Evolutionary conservation across 176 grass and related monocot genomes (phyloP), one percentile per base, ranked within the genome.

Genomic region (Luzula sylvatica): DNA sequence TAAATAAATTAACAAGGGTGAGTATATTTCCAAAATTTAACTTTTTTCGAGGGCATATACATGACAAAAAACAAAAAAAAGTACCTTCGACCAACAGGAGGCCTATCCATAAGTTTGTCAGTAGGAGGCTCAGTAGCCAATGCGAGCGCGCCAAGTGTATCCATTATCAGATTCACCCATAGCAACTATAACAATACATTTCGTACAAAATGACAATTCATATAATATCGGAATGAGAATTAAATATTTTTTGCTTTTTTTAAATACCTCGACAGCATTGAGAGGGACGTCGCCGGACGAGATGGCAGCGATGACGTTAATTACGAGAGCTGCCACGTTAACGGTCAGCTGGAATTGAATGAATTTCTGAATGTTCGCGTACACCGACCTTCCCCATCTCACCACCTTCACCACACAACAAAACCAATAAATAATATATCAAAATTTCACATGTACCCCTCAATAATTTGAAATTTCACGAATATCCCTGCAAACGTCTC

Each of bases 101-200:
- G 51, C 55, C 90, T 81, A 66, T 89, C 75, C 90, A 96, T 96
- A 65, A 96, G 90, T 26, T 89, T 76, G 59, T 95, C 79, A 20
- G 83, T 89, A 44, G 90, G 90, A 27, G 90, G 74, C 55, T 96
- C 90, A 3, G 90, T 96, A 43, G 90, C 90, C 54, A 96, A 85
- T 65, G 90, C 90, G 54, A 96, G 74, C 72, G 90, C 90, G 62
- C 84, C 90, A 60, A 96, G 71, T 47, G 90, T 96, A 65, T 96
- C 90, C 90, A 96, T 96, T 47, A 96, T 96, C 53, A 96, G 90
- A 63, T 96, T 96, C 35, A 96, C 84, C 90, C 90, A 96, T 11
- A 96, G 84, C 72, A 96, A 83, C 90, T 96, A 61, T 55, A 55
- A 75, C n/a, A n/a, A n/a, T 39, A 27, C 22, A 63, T 35, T 35